Base-by-base conservation (phyloP, 495 filamentous ascomycete species). In the Corynascus novoguineensis region DNA sequence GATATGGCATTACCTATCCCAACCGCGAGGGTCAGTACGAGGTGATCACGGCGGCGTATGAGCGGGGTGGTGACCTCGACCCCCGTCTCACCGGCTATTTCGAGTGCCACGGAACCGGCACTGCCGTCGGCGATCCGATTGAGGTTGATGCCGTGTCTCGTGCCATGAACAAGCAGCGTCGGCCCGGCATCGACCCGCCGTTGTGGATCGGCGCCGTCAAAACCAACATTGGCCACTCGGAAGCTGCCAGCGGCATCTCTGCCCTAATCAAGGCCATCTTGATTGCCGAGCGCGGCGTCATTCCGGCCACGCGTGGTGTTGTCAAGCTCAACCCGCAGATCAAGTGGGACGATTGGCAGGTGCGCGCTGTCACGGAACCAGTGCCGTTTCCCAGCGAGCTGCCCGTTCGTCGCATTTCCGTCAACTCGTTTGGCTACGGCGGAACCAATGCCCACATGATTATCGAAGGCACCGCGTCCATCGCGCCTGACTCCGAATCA, bases 261-360 rank as follows among this genome's bases (percentile, higher is more conserved):
- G 73, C 71, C 2, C 51, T 84, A 1, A 75, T 84, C 46, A 84
- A 85, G 56, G 69, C 71, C 0, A 63, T 73, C 6, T 47, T 82
- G 29, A 71, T 72, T 47, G 57, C 82, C 3, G 77, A 84, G 53
- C 72, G 68, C 29, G 77, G 72, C 24, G 46, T 68, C 32, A 73
- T 78, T 41, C 65, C 68, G 0, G 62, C 71, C 0, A 69, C 63
- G 38, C 34, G 72, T 0, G 61, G 67, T 14, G 68, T 83, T 28
- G 65, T 77, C 5, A 73, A 71, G 1, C 58, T 73, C 2, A 85
- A 78, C 40, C 72, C 78, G 1, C 58, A 57, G 1, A 72, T 73
- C 17, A 34, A 48, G 40, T 76, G 73, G 40, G 32, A 55, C 21
- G n/a, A 52, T 11, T 46, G 22, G 38, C 48, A 65, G 40, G 37